Conservation (phyloP, 2,329 filamentous ascomycete species). For the Phialocephala subalpina region DNA sequence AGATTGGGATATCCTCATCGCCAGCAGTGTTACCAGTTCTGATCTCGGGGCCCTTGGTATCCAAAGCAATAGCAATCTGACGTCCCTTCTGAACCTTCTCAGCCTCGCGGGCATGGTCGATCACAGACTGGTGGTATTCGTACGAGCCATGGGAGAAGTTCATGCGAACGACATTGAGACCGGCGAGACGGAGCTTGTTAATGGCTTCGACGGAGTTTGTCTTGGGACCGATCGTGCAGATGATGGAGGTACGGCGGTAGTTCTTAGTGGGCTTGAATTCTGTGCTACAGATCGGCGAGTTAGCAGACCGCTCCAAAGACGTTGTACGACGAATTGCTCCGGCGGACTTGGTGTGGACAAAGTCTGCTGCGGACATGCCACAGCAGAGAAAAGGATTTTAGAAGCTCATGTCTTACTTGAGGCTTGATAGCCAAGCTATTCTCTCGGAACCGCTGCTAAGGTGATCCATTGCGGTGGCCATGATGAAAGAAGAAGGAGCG, state of each 20-base stretch:
- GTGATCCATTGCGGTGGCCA: constrained; percentile 81
- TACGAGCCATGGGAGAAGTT: constrained; percentile 97
- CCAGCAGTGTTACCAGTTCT: constrained; percentile 78
- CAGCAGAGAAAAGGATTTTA: constrained; percentile 56
- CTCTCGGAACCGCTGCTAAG: constrained; percentile 78
- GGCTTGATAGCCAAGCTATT: constrained; percentile 60
- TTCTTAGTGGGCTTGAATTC: constrained; percentile 85
- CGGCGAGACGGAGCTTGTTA: constrained; percentile 88
- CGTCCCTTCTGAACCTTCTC: constrained; percentile 81
- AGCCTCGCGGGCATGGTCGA: constrained; percentile 91
- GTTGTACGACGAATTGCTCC: background rate
- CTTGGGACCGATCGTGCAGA: constrained; percentile 86
- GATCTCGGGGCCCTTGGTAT: constrained; percentile 86
- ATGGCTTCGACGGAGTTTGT: constrained; percentile 98
- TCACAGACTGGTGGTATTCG: constrained; percentile 98
- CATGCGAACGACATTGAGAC: constrained; percentile 99
- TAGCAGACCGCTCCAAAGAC: constrained; percentile 3
- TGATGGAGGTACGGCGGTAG: constrained; percentile 89
- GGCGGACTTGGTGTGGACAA: background rate
- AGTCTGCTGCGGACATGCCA: background rate
- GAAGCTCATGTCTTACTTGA: constrained; percentile 9
- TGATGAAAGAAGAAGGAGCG: constrained; percentile 34
- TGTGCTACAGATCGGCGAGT: constrained; percentile 69
- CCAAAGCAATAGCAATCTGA: constrained; percentile 93
- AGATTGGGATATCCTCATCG: constrained; percentile 82